Evolutionary conservation across 352 stramenopile species (phyloP).

Genomic region (Phytophthora sp.): DNA sequence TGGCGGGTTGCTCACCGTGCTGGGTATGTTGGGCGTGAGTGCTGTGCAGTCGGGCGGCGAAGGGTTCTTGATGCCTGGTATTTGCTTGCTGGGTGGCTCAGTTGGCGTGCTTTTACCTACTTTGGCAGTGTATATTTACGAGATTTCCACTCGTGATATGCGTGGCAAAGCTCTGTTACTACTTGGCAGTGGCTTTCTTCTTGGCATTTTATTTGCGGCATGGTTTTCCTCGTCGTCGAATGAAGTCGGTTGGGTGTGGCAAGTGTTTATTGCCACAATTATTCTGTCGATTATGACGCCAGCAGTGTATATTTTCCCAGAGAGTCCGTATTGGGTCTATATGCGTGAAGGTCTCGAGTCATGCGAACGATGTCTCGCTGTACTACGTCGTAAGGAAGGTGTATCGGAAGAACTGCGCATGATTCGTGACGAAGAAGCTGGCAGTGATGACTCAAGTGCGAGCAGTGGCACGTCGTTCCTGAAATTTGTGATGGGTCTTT

Average conservation of each 20-base stretch:
- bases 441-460: constrained; percentile 35
- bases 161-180: constrained; percentile 80
- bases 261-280: constrained; percentile 82
- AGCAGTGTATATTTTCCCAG: constrained; percentile 85
- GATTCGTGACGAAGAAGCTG: constrained; percentile 77
- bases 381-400: constrained; percentile 79
- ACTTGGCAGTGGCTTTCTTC: constrained; percentile 71
- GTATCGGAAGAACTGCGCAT: constrained; percentile 77
- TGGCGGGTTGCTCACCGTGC: constrained; percentile 65
- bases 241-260: constrained; percentile 84
- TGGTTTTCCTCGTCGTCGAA: constrained; percentile 78
- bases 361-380: constrained; percentile 70
- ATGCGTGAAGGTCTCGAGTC: constrained; percentile 77
- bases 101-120: constrained; percentile 77
- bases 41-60: constrained; percentile 57
- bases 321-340: constrained; percentile 88
- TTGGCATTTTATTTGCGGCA: constrained; percentile 62
- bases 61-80: constrained; percentile 65
- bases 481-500: constrained; percentile 74
- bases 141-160: constrained; percentile 87
- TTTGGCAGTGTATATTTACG: constrained; percentile 85
- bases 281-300: constrained; percentile 84
- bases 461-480: constrained; percentile 46
- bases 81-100: constrained; percentile 61
- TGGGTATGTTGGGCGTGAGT: constrained; percentile 77